Percentiles rank a stretch among this genome's conserved stretches.
phyloP scores from a whole-genome alignment of 768 basidiomycete species.

The Suillus subluteus region DNA sequence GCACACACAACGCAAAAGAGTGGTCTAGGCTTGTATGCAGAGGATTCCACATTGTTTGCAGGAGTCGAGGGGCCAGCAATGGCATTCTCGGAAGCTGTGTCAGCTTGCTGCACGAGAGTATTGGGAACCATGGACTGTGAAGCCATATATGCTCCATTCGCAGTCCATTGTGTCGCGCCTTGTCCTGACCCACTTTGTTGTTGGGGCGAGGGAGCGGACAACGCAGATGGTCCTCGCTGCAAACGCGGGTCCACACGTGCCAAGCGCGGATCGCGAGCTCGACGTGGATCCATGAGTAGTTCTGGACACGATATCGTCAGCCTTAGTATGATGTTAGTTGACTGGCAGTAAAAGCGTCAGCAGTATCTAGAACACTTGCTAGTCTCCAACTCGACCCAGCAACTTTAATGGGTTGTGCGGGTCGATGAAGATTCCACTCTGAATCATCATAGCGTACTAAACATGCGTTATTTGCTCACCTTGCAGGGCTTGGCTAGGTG shows the following conservation, averaged over 20 bases:
- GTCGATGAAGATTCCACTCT: constrained; percentile 91
- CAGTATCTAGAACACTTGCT: constrained; percentile 89
- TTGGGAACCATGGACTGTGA: background rate
- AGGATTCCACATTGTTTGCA: constrained; percentile 13
- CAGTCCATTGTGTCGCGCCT: constrained; percentile 24
- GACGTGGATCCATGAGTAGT: constrained; percentile 72
- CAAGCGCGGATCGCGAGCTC: constrained; percentile 80
- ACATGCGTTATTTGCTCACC: constrained; percentile 26
- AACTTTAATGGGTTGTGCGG: constrained; percentile 38
- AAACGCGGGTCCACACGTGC: constrained; percentile 70
- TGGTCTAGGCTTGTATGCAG: constrained; percentile 66
- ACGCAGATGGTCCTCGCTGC: constrained; percentile 49
- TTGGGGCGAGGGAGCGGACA: constrained; percentile 35
- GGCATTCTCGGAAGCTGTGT: constrained; percentile 5
- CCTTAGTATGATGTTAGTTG: constrained; percentile 19
- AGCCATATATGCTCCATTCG: constrained; percentile 15
- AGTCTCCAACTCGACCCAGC: constrained; percentile 78
- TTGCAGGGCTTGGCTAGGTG: background rate
- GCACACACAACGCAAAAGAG: constrained; percentile 98
- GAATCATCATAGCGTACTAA: constrained; percentile 66
- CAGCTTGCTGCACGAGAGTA: constrained; percentile 1
- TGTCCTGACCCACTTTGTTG: constrained; percentile 13
- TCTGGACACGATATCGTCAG: constrained; percentile 18
- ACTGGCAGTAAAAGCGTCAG: constrained; percentile 53
- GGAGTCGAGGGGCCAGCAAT: constrained; percentile 10